These are phyloP conservation scores for Clarireedia monteithiana DNA, from an alignment of 2,329 filamentous ascomycete genomes.

Conservation along the genomic window DNA sequence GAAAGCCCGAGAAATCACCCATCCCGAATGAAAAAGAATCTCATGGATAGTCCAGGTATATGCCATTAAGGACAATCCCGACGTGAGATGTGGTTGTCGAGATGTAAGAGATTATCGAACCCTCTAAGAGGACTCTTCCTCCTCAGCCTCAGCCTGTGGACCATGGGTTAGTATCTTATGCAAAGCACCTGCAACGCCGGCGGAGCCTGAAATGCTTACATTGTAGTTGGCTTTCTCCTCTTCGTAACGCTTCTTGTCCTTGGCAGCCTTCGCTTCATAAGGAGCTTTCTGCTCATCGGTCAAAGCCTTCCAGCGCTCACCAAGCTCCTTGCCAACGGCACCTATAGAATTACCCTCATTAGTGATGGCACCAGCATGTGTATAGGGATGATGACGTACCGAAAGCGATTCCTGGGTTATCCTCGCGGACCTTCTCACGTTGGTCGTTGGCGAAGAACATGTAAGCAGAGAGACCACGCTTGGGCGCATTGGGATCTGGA, in stretches of 20 bases:
- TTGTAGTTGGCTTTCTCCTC: conserved; percentile 94
- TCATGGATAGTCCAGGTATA: background rate
- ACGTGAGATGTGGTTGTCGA: conserved; percentile 17
- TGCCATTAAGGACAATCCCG: conserved; percentile 6
- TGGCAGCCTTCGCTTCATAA: conserved; percentile 92
- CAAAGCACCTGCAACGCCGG: conserved; percentile 17
- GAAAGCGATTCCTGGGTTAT: conserved; percentile 97
- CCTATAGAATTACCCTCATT: conserved; percentile 38
- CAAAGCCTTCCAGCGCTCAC: conserved; percentile 97
- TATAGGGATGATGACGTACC: conserved; percentile 50
- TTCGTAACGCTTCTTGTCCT: conserved; percentile 99
- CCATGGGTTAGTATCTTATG: conserved; percentile 29
- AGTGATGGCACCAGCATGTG: conserved; percentile 5
- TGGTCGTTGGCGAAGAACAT: conserved; percentile 99
- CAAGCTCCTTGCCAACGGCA: conserved; percentile 95
- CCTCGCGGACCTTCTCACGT: conserved; percentile 94
- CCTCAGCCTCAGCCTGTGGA: conserved; percentile 45
- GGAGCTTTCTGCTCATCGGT: conserved; percentile 86
- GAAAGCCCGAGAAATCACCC: conserved; percentile 11
- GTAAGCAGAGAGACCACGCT: conserved; percentile 98
- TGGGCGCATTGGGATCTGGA: conserved; percentile 92
- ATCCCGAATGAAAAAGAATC: conserved; percentile 9
- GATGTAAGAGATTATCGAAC: conserved; percentile 11
- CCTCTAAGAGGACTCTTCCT: conserved; percentile 40
- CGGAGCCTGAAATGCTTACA: conserved; percentile 45